A percentile compares a stretch with the other conserved stretches of the same genome.
phyloP scores from a whole-genome alignment of 257 asterid genomes.

The Jacaranda copaia region DNA sequence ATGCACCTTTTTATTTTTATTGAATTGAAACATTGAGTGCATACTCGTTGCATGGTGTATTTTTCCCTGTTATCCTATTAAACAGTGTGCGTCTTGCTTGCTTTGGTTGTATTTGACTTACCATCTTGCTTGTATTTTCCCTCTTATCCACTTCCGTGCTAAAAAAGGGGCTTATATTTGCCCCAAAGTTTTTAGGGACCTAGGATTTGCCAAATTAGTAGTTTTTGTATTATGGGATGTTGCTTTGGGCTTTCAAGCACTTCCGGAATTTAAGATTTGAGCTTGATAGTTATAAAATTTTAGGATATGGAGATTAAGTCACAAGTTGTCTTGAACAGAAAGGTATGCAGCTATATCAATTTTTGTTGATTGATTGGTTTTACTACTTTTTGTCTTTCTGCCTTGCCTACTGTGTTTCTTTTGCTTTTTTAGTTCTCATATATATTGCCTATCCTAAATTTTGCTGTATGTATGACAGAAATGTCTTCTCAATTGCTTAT shows the following conservation, averaged over 20 bases:
- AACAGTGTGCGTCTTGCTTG: not conserved
- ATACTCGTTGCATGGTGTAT: not conserved
- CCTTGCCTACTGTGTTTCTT: not conserved
- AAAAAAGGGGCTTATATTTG: too few relatives aligned
- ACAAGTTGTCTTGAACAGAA: not conserved
- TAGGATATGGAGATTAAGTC: too few relatives aligned
- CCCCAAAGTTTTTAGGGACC: too few relatives aligned
- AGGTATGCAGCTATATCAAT: not conserved
- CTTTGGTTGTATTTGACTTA: not conserved
- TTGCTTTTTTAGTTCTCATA: not conserved
- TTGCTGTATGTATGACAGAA: not conserved
- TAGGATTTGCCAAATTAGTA: too few relatives aligned
- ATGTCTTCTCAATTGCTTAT: slow-evolving; percentile 2
- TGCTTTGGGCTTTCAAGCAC: too few relatives aligned
- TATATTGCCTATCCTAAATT: not conserved
- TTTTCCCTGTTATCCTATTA: not conserved
- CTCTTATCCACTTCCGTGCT: not conserved
- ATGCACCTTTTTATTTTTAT: not conserved
- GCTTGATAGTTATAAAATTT: too few relatives aligned
- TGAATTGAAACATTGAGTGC: not conserved
- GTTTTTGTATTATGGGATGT: too few relatives aligned
- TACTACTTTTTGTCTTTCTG: not conserved
- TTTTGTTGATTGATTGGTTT: not conserved
- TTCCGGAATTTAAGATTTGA: too few relatives aligned
- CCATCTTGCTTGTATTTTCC: not conserved